Percentiles rank a stretch among this genome's conserved stretches.
Conservation (phyloP, 176 grass and related monocot species). For the Melocanna baccifera region DNA sequence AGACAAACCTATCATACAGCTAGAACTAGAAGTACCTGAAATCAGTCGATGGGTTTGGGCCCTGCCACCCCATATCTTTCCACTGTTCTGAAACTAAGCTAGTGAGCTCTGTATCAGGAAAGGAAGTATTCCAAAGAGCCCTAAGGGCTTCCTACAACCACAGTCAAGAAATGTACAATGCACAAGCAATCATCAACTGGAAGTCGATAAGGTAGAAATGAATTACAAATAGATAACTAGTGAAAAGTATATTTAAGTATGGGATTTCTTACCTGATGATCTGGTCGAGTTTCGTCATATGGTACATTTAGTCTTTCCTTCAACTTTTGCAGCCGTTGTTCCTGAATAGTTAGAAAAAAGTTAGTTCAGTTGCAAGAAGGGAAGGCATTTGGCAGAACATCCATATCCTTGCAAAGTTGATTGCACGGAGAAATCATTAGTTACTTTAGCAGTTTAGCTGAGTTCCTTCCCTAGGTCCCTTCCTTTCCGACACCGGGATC, state of each 20-base stretch:
- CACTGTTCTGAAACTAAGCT: slow-evolving; percentile 82
- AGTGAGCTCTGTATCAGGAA: slow-evolving; percentile 61
- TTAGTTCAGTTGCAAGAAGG: background rate
- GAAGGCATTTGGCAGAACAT: background rate
- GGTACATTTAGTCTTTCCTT: slow-evolving; percentile 84
- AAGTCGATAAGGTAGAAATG: background rate
- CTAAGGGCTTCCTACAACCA: slow-evolving; percentile 66
- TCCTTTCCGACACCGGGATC: too few relatives aligned
- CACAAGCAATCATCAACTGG: background rate
- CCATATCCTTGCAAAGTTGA: slow-evolving; percentile 1
- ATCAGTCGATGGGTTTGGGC: slow-evolving; percentile 78
- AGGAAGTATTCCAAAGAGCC: slow-evolving; percentile 76
- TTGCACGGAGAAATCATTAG: background rate
- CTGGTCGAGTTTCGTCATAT: slow-evolving; percentile 66
- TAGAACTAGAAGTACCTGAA: slow-evolving; percentile 54
- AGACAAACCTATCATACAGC: background rate
- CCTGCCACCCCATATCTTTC: slow-evolving; percentile 97
- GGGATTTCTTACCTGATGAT: slow-evolving; percentile 61
- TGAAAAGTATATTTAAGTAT: background rate
- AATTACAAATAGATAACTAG: background rate
- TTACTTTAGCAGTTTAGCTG: background rate
- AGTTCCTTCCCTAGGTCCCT: too few relatives aligned
- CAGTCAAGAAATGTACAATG: background rate
- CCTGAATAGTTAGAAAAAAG: slow-evolving; percentile 46
- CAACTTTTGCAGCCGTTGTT: slow-evolving; percentile 65